These are phyloP conservation scores for Suillus clintonianus DNA, from an alignment of 768 basidiomycete species.

Conservation along the genomic window DNA sequence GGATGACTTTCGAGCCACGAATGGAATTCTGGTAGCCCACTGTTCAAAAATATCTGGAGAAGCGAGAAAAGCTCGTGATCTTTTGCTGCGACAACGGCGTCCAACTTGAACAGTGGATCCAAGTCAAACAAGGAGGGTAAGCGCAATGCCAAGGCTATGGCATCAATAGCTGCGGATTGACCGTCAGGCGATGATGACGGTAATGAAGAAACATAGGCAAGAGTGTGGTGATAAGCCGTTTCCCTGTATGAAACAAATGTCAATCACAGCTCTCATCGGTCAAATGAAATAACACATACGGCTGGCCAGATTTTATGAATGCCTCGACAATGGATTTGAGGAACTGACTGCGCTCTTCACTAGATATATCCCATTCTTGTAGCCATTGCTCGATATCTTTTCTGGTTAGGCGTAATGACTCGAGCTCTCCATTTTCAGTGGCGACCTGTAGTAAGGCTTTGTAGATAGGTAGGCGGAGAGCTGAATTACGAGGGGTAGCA, in stretches of 20 bases:
- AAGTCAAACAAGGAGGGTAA: conserved; percentile 76
- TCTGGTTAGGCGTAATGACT: conserved; percentile 58
- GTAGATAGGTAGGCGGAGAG: conserved; percentile 65
- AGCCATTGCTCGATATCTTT: conserved; percentile 75
- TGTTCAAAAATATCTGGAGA: conserved; percentile 72
- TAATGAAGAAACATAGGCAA: conserved; percentile 63
- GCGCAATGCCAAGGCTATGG: conserved; percentile 65
- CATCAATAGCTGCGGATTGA: conserved; percentile 55
- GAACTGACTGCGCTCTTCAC: conserved; percentile 65
- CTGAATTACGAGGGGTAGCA: conserved; percentile 63
- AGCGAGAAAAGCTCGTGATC: conserved; percentile 73
- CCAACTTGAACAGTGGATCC: conserved; percentile 76
- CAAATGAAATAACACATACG: conserved; percentile 46
- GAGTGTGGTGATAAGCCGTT: conserved; percentile 62
- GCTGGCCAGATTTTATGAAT: conserved; percentile 55
- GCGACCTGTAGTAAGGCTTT: conserved; percentile 62
- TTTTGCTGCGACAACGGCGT: conserved; percentile 65
- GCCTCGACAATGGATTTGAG: conserved; percentile 63
- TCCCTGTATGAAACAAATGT: conserved; percentile 38
- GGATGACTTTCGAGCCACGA: conserved; percentile 59
- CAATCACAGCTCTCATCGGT: neutral
- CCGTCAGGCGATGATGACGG: conserved; percentile 54
- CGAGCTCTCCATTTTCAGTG: conserved; percentile 59
- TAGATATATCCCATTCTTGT: conserved; percentile 68
- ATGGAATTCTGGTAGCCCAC: conserved; percentile 61